phyloP scores from a whole-genome alignment of 495 filamentous ascomycete species.

The Aspergillus haitiensis region DNA sequence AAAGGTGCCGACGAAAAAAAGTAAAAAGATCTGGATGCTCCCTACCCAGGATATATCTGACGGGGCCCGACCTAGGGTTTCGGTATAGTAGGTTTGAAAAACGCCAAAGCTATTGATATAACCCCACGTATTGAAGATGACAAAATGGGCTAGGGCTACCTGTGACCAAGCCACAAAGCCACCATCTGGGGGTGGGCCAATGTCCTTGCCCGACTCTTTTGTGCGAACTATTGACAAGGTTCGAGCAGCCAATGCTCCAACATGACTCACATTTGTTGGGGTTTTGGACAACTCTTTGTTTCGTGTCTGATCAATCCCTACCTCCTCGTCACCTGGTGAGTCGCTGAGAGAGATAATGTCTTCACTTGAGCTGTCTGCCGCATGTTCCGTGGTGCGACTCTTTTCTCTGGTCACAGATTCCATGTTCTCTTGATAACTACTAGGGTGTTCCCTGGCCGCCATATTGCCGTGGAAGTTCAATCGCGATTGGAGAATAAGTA shows the following conservation, averaged over 20 bases:
- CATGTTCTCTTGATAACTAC: background rate
- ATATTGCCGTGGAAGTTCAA: constrained; percentile 1
- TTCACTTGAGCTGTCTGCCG: constrained; percentile 10
- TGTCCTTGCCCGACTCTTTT: constrained; percentile 49
- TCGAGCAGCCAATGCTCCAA: constrained; percentile 25
- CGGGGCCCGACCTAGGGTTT: constrained; percentile 48
- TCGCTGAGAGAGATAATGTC: constrained; percentile 8
- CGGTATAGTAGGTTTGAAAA: constrained; percentile 76
- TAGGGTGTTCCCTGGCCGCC: background rate
- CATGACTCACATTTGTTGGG: constrained; percentile 32
- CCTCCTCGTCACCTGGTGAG: constrained; percentile 31
- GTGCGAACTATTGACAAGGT: constrained; percentile 47
- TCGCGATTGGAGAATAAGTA: background rate
- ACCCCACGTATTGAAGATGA: constrained; percentile 75
- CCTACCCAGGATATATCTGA: constrained; percentile 78
- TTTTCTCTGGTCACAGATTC: constrained; percentile 4
- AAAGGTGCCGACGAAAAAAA: constrained; percentile 70
- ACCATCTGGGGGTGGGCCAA: constrained; percentile 53
- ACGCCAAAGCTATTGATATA: constrained; percentile 76
- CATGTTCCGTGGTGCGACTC: background rate
- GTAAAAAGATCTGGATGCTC: constrained; percentile 69
- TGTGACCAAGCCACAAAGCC: constrained; percentile 67
- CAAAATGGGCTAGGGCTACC: constrained; percentile 62
- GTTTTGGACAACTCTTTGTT: constrained; percentile 26
- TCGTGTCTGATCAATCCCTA: constrained; percentile 15